Percentiles rank a stretch among this genome's conserved stretches.
Evolutionary conservation across 2,329 filamentous ascomycete genomes (phyloP).

Genomic region (Arthrinium phaeospermum): DNA sequence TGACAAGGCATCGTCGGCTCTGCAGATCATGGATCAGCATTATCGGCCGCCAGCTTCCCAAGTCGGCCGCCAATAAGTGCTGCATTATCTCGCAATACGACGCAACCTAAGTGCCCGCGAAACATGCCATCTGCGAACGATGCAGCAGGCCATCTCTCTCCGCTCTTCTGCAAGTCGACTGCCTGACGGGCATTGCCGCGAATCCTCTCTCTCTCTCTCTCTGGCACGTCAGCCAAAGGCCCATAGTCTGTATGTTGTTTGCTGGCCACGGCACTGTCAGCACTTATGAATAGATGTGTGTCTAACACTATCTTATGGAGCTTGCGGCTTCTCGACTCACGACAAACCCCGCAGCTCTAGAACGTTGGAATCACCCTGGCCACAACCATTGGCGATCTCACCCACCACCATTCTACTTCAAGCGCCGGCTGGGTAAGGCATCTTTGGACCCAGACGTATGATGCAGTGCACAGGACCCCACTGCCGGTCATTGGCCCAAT

Average conservation of each 20-base stretch:
- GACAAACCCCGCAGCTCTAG: background rate
- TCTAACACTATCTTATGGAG: background rate
- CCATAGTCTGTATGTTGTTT: background rate
- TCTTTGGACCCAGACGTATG: background rate
- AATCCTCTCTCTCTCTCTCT: background rate
- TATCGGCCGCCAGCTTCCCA: background rate
- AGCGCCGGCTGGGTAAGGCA: background rate
- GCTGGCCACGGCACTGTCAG: background rate
- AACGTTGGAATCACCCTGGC: background rate
- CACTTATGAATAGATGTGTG: background rate
- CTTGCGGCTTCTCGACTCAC: background rate
- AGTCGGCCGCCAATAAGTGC: background rate
- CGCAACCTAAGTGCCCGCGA: background rate
- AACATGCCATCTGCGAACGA: background rate
- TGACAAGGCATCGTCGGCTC: slow-evolving; percentile 4
- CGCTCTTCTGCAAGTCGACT: background rate
- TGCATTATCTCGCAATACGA: background rate
- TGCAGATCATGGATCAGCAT: slow-evolving; percentile 1
- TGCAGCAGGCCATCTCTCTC: background rate
- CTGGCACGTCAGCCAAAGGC: slow-evolving; percentile 7
- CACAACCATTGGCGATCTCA: background rate
- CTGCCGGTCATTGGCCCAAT: background rate
- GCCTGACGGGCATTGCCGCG: background rate
- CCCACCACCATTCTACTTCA: background rate
- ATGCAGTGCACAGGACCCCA: background rate